Evolutionary conservation across 1,284 basidiomycete species (phyloP).

Genomic region (Phlebopus sp.): DNA sequence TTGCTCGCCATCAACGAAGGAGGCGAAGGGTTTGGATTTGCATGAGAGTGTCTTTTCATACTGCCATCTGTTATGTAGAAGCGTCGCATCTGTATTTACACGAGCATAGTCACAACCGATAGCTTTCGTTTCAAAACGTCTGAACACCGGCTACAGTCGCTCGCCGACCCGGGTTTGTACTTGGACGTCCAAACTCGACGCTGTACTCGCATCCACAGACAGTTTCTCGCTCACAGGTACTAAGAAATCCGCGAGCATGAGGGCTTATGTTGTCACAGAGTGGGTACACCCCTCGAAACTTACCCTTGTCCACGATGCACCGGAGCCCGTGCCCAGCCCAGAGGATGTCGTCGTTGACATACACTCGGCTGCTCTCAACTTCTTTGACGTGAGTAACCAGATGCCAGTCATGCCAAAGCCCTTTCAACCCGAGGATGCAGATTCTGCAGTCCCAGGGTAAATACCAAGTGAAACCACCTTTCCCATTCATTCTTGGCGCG

Average conservation of each 20-base stretch:
- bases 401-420: background rate
- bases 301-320: slow-evolving; percentile 51
- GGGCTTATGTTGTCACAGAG: slow-evolving; percentile 73
- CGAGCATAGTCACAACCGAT: slow-evolving; percentile 17
- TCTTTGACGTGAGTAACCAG: slow-evolving; percentile 62
- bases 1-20: slow-evolving; percentile 92
- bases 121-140: background rate
- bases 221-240: background rate
- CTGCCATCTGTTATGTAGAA: slow-evolving; percentile 24
- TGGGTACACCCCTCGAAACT: slow-evolving; percentile 76
- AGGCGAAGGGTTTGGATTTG: slow-evolving; percentile 88
- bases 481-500: slow-evolving; percentile 81
- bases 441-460: slow-evolving; percentile 86
- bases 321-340: slow-evolving; percentile 53
- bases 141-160: background rate
- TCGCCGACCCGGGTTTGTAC: background rate
- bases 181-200: background rate
- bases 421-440: slow-evolving; percentile 33
- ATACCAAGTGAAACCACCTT: slow-evolving; percentile 80
- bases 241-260: slow-evolving; percentile 49
- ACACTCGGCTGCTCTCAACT: slow-evolving; percentile 75
- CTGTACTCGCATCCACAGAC: slow-evolving; percentile 2
- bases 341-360: slow-evolving; percentile 81
- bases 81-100: slow-evolving; percentile 37
- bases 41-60: slow-evolving; percentile 35